Evolutionary conservation across 495 filamentous ascomycete species (phyloP).

Genomic region (Evernia prunastri): DNA sequence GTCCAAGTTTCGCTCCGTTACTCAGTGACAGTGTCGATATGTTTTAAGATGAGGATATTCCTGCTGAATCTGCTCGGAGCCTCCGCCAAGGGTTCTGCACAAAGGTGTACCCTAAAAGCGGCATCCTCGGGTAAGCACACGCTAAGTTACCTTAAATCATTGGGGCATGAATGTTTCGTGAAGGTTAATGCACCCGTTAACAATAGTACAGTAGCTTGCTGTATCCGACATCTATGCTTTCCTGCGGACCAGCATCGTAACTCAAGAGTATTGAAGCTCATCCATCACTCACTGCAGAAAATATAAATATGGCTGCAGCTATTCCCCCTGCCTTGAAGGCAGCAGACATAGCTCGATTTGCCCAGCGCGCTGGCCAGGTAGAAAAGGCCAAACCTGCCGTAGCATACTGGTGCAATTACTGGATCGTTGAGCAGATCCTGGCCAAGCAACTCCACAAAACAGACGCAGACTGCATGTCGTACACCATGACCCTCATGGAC

Average conservation of each 20-base stretch:
- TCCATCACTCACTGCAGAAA: not conserved
- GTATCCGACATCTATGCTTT: not conserved
- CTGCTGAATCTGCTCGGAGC: too few relatives aligned
- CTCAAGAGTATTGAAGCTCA: not conserved
- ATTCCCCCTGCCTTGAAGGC: conserved; percentile 70
- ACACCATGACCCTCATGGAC: conserved; percentile 81
- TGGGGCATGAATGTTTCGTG: not conserved
- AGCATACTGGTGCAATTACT: conserved; percentile 93
- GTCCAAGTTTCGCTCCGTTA: too few relatives aligned
- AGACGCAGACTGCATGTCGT: conserved; percentile 66
- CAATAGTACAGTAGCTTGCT: not conserved
- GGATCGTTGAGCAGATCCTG: conserved; percentile 88
- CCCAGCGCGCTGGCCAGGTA: conserved; percentile 74
- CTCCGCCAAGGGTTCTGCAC: too few relatives aligned
- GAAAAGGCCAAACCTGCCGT: conserved; percentile 78
- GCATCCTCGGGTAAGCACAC: too few relatives aligned
- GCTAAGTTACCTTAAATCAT: too few relatives aligned
- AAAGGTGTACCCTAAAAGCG: too few relatives aligned
- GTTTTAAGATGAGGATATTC: too few relatives aligned
- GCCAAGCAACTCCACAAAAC: conserved; percentile 65
- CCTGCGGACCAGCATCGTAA: not conserved
- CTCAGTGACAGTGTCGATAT: too few relatives aligned
- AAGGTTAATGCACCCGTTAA: not conserved
- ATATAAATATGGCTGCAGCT: conserved; percentile 56
- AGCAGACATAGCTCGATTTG: conserved; percentile 73